Evolutionary conservation across 306 rosid species (phyloP).

Genomic region (Trifolium subterraneum): DNA sequence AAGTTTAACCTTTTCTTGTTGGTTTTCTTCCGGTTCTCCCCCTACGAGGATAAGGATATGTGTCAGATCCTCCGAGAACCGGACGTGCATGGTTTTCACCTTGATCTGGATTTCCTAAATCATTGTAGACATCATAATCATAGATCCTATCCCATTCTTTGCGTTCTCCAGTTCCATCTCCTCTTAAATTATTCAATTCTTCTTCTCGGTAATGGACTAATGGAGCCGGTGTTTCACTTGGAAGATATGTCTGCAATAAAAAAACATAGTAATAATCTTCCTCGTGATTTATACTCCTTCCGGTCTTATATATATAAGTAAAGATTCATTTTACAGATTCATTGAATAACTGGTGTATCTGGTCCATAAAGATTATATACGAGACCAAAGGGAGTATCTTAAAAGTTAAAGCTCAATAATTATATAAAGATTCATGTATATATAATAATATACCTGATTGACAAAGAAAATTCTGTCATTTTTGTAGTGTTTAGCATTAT

Average conservation of each 20-base stretch:
- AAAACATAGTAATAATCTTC: background rate
- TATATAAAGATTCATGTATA: no score
- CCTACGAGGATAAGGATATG: slow-evolving; percentile 78
- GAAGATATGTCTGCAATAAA: slow-evolving; percentile 68
- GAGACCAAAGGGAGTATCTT: no score
- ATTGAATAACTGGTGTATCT: no score
- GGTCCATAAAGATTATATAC: no score
- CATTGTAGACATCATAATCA: slow-evolving; percentile 81
- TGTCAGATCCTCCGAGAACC: slow-evolving; percentile 64
- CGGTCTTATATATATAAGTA: no score
- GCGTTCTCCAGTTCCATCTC: slow-evolving; percentile 73
- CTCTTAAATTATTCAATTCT: slow-evolving; percentile 66
- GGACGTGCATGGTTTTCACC: slow-evolving; percentile 60
- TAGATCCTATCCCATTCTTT: slow-evolving; percentile 72
- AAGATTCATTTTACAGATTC: no score
- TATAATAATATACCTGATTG: slow-evolving; percentile 28
- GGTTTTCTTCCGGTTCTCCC: slow-evolving; percentile 74
- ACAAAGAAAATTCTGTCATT: slow-evolving; percentile 41
- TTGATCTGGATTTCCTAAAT: slow-evolving; percentile 64
- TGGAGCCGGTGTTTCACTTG: slow-evolving; percentile 76
- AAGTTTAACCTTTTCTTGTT: slow-evolving; percentile 52
- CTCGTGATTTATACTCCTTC: background rate
- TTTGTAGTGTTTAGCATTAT: slow-evolving; percentile 32
- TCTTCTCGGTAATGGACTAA: slow-evolving; percentile 59
- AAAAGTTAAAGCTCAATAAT: no score